A percentile compares a stretch with the other conserved stretches of the same genome.
phyloP scores from a whole-genome alignment of 1,284 basidiomycete genomes.

The Mycena sp. region DNA sequence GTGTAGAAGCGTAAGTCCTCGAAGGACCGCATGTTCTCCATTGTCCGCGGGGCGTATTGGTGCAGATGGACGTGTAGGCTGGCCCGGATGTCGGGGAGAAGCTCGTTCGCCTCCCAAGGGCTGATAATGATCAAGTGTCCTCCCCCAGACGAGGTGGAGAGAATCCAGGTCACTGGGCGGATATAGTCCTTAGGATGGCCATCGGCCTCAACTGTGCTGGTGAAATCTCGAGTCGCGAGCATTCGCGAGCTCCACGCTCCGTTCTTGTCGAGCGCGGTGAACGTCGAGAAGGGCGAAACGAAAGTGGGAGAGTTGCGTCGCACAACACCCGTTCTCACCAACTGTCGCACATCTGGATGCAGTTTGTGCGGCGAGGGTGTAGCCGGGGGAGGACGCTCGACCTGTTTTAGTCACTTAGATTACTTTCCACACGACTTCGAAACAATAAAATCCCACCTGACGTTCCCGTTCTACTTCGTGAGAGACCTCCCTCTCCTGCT shows the following conservation, averaged over 20 bases:
- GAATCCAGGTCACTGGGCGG: constrained; percentile 24
- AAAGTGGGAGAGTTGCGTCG: constrained; percentile 6
- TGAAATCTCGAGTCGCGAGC: constrained; percentile 25
- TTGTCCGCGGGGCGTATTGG: constrained; percentile 23
- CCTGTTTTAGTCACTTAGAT: constrained; percentile 2
- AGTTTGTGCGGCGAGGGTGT: constrained; percentile 17
- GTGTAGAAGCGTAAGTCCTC: constrained; percentile 24
- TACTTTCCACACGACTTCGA: background rate
- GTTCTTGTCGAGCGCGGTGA: background rate
- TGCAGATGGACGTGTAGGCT: constrained; percentile 16
- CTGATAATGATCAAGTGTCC: constrained; percentile 24
- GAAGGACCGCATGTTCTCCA: constrained; percentile 22
- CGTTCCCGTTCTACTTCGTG: constrained; percentile 26
- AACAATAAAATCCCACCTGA: constrained; percentile 12
- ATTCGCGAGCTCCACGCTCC: constrained; percentile 15
- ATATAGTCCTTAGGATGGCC: constrained; percentile 16
- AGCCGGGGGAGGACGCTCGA: constrained; percentile 22
- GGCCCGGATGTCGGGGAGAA: constrained; percentile 16
- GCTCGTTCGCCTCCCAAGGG: constrained; percentile 30
- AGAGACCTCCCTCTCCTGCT: constrained; percentile 28
- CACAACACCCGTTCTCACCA: constrained; percentile 17
- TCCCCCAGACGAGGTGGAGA: constrained; percentile 13
- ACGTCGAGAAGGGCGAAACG: constrained; percentile 21
- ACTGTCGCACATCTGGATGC: background rate
- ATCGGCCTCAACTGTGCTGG: constrained; percentile 2